These are phyloP conservation scores for Fibroporia radiculosa DNA, from an alignment of 768 basidiomycete species.

Conservation along the genomic window DNA sequence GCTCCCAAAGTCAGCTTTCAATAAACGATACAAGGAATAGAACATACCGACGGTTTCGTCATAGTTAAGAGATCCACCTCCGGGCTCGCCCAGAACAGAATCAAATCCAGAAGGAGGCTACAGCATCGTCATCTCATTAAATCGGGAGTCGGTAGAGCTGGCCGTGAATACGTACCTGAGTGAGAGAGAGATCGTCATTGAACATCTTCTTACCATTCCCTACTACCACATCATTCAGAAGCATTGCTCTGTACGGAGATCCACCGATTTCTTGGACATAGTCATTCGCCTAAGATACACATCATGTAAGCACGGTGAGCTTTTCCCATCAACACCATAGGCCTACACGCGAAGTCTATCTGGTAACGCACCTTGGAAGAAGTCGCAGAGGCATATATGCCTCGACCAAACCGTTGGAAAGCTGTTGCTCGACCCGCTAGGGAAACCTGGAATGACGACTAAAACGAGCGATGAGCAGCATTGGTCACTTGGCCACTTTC, in stretches of 20 bases:
- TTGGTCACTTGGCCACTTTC: too few species aligned
- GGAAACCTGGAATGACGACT: slow-evolving; percentile 17
- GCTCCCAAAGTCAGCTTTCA: too few species aligned
- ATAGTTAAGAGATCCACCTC: slow-evolving; percentile 19
- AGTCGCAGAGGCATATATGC: slow-evolving; percentile 22
- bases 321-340: too few species aligned
- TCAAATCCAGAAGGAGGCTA: slow-evolving; percentile 19
- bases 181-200: slow-evolving; percentile 6
- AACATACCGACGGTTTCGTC: slow-evolving; percentile 21
- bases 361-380: slow-evolving; percentile 20
- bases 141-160: not conserved
- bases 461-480: too few species aligned
- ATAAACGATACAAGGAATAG: not conserved
- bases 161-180: slow-evolving; percentile 8
- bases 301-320: too few species aligned
- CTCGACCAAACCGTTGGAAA: slow-evolving; percentile 18
- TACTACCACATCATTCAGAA: slow-evolving; percentile 19
- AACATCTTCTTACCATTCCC: slow-evolving; percentile 14
- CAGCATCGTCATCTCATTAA: not conserved
- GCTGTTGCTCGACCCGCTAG: slow-evolving; percentile 9
- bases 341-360: too few species aligned
- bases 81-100: slow-evolving; percentile 20
- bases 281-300: slow-evolving; percentile 14
- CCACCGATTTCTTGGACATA: slow-evolving; percentile 8
- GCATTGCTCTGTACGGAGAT: slow-evolving; percentile 15